Evolutionary conservation across 139 green algal species (phyloP).

Genomic region (Chlamydomonas applanata): DNA sequence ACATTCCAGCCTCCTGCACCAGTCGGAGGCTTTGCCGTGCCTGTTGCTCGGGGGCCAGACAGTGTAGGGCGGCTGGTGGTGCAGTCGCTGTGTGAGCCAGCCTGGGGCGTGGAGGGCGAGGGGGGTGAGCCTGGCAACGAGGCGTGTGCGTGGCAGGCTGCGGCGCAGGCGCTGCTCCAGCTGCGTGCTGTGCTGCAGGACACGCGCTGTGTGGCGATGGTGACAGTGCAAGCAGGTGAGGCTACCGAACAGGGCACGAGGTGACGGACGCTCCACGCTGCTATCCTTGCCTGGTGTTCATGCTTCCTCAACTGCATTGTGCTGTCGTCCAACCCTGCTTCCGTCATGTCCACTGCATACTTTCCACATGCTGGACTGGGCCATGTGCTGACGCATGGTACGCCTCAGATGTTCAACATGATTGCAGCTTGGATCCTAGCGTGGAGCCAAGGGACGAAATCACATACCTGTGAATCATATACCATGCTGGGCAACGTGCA

Average conservation of each 20-base stretch:
- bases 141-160: background rate
- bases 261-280: no score
- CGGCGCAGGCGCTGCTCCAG: conserved; percentile 22
- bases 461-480: no score
- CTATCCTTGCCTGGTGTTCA: background rate
- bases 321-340: no score
- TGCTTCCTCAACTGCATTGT: background rate
- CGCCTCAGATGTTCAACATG: no score
- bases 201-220: conserved; percentile 30
- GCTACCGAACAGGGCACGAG: no score
- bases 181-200: conserved; percentile 29
- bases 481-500: background rate
- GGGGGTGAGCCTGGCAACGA: background rate
- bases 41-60: conserved; percentile 13
- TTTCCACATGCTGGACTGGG: conserved; percentile 1
- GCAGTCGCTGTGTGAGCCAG: conserved; percentile 43
- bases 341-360: background rate
- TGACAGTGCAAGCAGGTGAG: conserved; percentile 50
- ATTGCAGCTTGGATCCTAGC: no score
- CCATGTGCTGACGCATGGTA: no score
- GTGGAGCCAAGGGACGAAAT: no score
- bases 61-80: conserved; percentile 53
- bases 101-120: conserved; percentile 30
- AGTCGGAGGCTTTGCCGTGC: background rate
- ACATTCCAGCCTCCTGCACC: background rate